Evolutionary conservation across 148 eudicot species (phyloP).

Genomic region (Cornus kousa): DNA sequence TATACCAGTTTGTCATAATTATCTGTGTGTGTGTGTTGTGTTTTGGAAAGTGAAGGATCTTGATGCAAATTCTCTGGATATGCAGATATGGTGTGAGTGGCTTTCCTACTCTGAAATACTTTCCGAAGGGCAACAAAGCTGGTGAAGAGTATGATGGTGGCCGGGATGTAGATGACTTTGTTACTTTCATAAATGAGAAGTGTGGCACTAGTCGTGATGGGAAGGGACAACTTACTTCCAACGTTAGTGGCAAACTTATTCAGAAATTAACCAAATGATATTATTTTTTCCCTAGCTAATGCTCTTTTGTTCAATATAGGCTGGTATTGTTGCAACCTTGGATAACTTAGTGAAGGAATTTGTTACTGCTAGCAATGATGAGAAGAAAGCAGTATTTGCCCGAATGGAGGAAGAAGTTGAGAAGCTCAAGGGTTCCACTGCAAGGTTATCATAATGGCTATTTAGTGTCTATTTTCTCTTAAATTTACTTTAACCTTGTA

Average conservation of each 20-base stretch:
- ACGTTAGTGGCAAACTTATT: slow-evolving; percentile 36
- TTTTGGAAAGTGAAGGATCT: not conserved
- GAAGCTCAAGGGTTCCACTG: slow-evolving; percentile 81
- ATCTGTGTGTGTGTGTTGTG: not conserved
- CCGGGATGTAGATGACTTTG: slow-evolving; percentile 80
- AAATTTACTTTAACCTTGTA: not conserved
- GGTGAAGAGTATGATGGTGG: slow-evolving; percentile 98
- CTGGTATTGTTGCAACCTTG: slow-evolving; percentile 64
- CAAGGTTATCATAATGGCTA: slow-evolving; percentile 50
- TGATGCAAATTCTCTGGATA: slow-evolving; percentile 16
- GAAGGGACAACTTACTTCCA: slow-evolving; percentile 73
- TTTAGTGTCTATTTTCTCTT: not conserved
- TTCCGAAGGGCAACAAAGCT: slow-evolving; percentile 88
- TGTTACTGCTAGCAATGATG: slow-evolving; percentile 59
- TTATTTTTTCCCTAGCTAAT: not conserved
- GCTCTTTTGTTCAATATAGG: slow-evolving; percentile 38
- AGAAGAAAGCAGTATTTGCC: slow-evolving; percentile 63
- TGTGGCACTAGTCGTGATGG: slow-evolving; percentile 87
- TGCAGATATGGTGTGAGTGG: slow-evolving; percentile 90
- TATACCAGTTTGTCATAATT: not conserved
- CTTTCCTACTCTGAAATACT: slow-evolving; percentile 87
- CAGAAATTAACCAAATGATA: not conserved
- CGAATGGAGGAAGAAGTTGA: slow-evolving; percentile 74
- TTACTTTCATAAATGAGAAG: slow-evolving; percentile 83
- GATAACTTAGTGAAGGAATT: slow-evolving; percentile 82